Percentiles rank a stretch among this genome's conserved stretches.
Conservation (phyloP, 371 early-diverging fungal species). For the Synchytrium microbalum region DNA sequence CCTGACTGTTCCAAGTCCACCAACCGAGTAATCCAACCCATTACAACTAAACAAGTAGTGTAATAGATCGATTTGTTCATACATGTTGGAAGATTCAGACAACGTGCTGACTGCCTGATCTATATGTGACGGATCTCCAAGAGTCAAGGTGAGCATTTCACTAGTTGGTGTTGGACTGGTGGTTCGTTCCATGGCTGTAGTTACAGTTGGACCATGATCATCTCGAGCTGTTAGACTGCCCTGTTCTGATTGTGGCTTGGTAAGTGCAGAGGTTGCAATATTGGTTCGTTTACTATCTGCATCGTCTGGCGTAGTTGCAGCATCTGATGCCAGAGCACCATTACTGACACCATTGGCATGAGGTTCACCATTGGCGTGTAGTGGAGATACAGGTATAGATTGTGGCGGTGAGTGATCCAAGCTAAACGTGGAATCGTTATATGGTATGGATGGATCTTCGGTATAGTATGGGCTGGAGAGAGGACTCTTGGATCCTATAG, state of each 20-base stretch:
- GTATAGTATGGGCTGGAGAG: slow-evolving; percentile 32
- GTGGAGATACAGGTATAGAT: too few species aligned
- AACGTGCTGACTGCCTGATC: slow-evolving; percentile 56
- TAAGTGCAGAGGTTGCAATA: not conserved
- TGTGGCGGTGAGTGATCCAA: too few species aligned
- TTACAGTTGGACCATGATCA: not conserved
- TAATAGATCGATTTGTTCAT: slow-evolving; percentile 74
- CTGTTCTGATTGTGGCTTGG: not conserved
- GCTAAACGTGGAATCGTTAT: too few species aligned
- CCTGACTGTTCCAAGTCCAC: slow-evolving; percentile 45
- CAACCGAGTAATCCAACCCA: slow-evolving; percentile 47
- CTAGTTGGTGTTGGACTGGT: too few species aligned
- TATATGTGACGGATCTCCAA: slow-evolving; percentile 58
- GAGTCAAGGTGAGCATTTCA: slow-evolving; percentile 47
- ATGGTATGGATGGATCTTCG: slow-evolving; percentile 20
- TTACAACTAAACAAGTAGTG: slow-evolving; percentile 73
- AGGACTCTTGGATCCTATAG: slow-evolving; percentile 17
- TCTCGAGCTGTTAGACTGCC: not conserved
- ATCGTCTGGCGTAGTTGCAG: not conserved
- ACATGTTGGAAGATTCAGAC: slow-evolving; percentile 59
- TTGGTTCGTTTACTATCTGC: not conserved
- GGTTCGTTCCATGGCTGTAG: slow-evolving; percentile 1
- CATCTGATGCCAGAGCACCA: not conserved
- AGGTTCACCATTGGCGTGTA: too few species aligned
- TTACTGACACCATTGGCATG: too few species aligned